Percentiles rank a stretch among this genome's conserved stretches.
Conservation (phyloP, 2,329 filamentous ascomycete genomes). For the Neophaeococcomyces mojaviensis region DNA sequence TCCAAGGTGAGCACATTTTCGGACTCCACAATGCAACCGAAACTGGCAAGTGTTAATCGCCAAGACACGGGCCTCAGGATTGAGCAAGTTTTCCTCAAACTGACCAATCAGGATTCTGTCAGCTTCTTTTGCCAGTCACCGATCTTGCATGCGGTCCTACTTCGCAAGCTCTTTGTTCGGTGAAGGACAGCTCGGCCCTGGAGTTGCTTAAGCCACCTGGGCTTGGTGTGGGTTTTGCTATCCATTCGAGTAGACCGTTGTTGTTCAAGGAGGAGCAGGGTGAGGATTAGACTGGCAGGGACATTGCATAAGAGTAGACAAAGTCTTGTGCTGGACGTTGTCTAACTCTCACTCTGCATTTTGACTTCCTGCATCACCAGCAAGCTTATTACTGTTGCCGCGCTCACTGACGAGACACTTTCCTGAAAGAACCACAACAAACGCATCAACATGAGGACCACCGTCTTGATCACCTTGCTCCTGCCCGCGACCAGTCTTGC, state of each 20-base stretch:
- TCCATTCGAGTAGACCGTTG: neutral
- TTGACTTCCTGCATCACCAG: too few species aligned
- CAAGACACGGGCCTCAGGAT: neutral
- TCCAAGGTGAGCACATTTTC: neutral
- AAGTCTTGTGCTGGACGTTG: too few species aligned
- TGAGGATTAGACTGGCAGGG: neutral
- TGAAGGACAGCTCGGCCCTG: neutral
- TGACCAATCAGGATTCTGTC: neutral
- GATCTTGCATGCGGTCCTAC: neutral
- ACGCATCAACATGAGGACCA: slow-evolving; percentile 9
- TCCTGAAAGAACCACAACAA: neutral
- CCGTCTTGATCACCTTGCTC: slow-evolving; percentile 3
- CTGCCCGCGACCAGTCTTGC: slow-evolving; percentile 17
- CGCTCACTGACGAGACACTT: too few species aligned
- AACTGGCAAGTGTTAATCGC: neutral
- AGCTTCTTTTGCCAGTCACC: neutral
- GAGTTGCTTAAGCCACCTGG: neutral
- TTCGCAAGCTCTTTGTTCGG: neutral
- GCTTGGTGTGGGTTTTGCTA: neutral
- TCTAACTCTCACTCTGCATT: too few species aligned
- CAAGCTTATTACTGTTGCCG: neutral
- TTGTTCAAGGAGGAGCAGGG: neutral
- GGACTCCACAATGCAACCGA: too few species aligned
- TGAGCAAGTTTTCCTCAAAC: neutral
- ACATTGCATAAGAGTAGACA: neutral